phyloP scores from a whole-genome alignment of 192 early-diverging fungal genomes.

The Dimargaris cristalligena region DNA sequence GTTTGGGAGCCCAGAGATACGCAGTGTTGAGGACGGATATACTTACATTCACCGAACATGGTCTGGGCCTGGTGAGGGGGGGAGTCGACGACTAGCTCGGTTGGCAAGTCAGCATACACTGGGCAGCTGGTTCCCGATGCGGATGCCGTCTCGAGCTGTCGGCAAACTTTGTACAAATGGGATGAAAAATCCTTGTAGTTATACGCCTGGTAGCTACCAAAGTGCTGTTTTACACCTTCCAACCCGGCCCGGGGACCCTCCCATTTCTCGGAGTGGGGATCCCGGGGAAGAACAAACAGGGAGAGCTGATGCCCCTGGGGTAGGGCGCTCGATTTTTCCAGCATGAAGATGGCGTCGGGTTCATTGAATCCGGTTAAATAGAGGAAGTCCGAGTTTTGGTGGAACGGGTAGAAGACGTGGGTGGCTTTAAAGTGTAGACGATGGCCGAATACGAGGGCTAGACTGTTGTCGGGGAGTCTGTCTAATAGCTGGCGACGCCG shows the following conservation, averaged over 20 bases:
- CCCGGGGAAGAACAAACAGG: conserved; percentile 73
- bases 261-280: conserved; percentile 65
- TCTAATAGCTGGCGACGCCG: conserved; percentile 48
- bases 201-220: conserved; percentile 63
- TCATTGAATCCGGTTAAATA: conserved; percentile 88
- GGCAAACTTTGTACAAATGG: conserved; percentile 13
- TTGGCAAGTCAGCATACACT: conserved; percentile 13
- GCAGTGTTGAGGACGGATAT: too few species aligned
- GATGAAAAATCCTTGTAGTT: conserved; percentile 16
- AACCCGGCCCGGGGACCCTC: conserved; percentile 79
- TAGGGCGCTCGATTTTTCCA: conserved; percentile 31
- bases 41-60: conserved; percentile 16
- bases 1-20: too few species aligned
- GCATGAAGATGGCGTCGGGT: conserved; percentile 58
- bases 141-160: too few species aligned
- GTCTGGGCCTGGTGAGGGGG: neutral
- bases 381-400: conserved; percentile 81
- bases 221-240: conserved; percentile 50
- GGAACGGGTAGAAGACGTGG: conserved; percentile 86
- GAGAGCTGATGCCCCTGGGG: conserved; percentile 58
- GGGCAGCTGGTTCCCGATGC: too few species aligned
- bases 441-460: conserved; percentile 55
- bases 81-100: neutral
- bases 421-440: conserved; percentile 69
- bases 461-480: conserved; percentile 40